Percentiles rank a stretch among this genome's conserved stretches.
Conservation (phyloP, 1,139 yeast genomes). For the Nakaseomyces uthaithaninus region DNA sequence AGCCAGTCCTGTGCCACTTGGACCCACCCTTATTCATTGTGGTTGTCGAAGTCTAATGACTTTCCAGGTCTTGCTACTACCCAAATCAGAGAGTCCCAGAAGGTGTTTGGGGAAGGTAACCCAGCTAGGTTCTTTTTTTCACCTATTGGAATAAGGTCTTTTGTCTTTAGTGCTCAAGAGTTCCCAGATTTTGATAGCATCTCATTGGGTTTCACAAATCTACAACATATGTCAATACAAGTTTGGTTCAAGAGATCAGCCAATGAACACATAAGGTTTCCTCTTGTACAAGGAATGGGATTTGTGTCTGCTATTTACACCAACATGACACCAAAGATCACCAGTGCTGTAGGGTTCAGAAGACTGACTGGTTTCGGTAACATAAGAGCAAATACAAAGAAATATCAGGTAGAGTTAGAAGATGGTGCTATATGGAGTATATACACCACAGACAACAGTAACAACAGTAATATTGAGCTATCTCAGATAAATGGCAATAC, state of each 20-base stretch:
- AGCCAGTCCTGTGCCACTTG: conserved; percentile 57
- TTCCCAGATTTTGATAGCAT: conserved; percentile 20
- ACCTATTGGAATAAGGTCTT: conserved; percentile 32
- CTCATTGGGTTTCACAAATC: conserved; percentile 25
- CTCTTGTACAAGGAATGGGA: conserved; percentile 64
- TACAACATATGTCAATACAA: conserved; percentile 32
- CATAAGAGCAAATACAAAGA: conserved; percentile 33
- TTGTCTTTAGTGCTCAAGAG: conserved; percentile 33
- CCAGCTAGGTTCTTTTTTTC: conserved; percentile 23
- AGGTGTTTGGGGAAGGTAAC: conserved; percentile 42
- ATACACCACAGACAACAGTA: conserved; percentile 35
- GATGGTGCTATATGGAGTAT: conserved; percentile 42
- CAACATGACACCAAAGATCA: conserved; percentile 45
- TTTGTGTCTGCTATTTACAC: conserved; percentile 55
- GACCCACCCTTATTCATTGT: conserved; percentile 78
- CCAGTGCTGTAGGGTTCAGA: conserved; percentile 57
- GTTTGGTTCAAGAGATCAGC: conserved; percentile 23
- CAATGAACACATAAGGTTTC: conserved; percentile 24
- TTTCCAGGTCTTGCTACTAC: conserved; percentile 57
- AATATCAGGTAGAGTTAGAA: conserved; percentile 37
- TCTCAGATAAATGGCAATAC: conserved; percentile 45
- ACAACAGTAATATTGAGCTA: conserved; percentile 35
- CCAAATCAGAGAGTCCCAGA: conserved; percentile 49
- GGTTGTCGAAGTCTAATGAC: conserved; percentile 43
- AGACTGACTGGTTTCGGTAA: conserved; percentile 33